These are phyloP conservation scores for Fusarium albosuccineum DNA, from an alignment of 2,329 filamentous ascomycete species.

Conservation along the genomic window DNA sequence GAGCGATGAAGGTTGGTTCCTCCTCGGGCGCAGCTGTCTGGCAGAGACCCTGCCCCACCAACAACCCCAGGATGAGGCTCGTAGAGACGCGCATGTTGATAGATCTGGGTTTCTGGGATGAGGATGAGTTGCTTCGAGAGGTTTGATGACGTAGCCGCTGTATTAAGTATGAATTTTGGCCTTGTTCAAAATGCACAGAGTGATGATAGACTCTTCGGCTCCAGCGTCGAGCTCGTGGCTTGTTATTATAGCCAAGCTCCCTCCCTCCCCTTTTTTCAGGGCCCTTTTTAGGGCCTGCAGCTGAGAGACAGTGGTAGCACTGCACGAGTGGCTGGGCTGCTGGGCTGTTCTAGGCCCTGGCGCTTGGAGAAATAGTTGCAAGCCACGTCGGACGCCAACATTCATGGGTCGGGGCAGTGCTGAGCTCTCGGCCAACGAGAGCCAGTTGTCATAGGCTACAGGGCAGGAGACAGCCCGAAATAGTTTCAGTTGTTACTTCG, in stretches of 20 bases:
- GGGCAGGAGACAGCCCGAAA: background rate
- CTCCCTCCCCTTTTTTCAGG: conserved; percentile 28
- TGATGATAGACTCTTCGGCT: background rate
- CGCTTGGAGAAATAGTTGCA: conserved; percentile 4
- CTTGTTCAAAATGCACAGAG: background rate
- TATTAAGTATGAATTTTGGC: background rate
- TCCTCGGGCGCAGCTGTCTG: conserved; percentile 22
- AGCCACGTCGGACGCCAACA: conserved; percentile 23
- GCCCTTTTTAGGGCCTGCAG: conserved; percentile 1
- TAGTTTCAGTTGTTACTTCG: no score
- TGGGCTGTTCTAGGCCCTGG: conserved; percentile 30
- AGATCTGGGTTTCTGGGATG: background rate
- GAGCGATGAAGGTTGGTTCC: conserved; percentile 14
- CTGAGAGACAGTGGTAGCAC: conserved; percentile 20
- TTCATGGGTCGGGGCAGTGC: conserved; percentile 22
- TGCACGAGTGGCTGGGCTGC: conserved; percentile 22
- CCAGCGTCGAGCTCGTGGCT: conserved; percentile 5
- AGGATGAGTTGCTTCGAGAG: background rate
- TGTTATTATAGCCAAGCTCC: conserved; percentile 23
- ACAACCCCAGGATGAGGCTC: conserved; percentile 31
- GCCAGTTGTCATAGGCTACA: background rate
- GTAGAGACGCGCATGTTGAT: conserved; percentile 30
- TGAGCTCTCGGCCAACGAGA: conserved; percentile 5
- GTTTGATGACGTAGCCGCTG: no score
- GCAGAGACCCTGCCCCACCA: conserved; percentile 31